Conservation (phyloP, 2,329 filamentous ascomycete genomes). For the Cladophialophora exuberans region DNA sequence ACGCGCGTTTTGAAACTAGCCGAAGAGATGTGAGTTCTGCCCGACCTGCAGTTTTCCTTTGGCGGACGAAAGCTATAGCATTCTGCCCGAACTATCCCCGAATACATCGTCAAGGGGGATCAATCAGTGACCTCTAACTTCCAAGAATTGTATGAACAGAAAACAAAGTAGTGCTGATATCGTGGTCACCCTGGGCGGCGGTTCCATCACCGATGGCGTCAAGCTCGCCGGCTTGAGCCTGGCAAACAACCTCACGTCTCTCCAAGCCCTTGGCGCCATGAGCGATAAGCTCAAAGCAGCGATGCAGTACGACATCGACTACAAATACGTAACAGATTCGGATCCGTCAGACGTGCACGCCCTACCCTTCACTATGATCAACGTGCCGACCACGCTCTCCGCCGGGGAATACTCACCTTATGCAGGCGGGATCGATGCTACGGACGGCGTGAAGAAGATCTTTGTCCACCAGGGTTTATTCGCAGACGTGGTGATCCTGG, state of each 20-base stretch:
- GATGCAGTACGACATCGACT: conserved; percentile 20
- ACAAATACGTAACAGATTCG: conserved; percentile 7
- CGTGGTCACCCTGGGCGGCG: conserved; percentile 13
- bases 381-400: conserved; percentile 47
- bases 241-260: conserved; percentile 1
- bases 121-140: background rate
- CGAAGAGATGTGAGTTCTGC: conserved; percentile 36
- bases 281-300: conserved; percentile 15
- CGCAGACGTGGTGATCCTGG: conserved; percentile 24
- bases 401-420: conserved; percentile 46
- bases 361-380: conserved; percentile 34
- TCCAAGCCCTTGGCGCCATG: conserved; percentile 7
- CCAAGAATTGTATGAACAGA: background rate
- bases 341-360: conserved; percentile 13
- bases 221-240: conserved; percentile 16
- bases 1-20: conserved; percentile 55
- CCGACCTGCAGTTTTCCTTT: background rate
- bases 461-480: conserved; percentile 15
- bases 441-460: conserved; percentile 21
- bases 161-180: conserved; percentile 2
- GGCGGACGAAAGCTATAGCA: too few species aligned
- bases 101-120: too few species aligned
- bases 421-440: conserved; percentile 45
- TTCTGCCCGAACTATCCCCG: too few species aligned
- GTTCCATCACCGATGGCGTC: conserved; percentile 19